A percentile compares a stretch with the other conserved stretches of the same genome.
Evolutionary conservation across 371 early-diverging fungal genomes (phyloP).

Genomic region (Lichtheimia corymbifera): DNA sequence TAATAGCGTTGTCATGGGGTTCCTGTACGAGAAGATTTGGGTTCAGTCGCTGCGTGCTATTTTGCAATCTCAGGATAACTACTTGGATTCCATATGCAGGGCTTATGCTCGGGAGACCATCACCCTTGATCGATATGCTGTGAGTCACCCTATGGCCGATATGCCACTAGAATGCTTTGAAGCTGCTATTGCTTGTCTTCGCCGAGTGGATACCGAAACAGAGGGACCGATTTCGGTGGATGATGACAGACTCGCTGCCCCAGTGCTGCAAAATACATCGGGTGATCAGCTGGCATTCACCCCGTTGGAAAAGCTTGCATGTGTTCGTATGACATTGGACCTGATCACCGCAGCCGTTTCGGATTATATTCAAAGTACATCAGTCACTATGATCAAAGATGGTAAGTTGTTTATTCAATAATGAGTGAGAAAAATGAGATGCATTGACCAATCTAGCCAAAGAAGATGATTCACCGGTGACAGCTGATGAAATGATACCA

Average conservation of each 20-base stretch:
- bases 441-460: not conserved
- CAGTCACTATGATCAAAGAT: slow-evolving; percentile 12
- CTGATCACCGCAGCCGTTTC: slow-evolving; percentile 38
- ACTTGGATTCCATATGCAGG: slow-evolving; percentile 34
- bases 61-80: slow-evolving; percentile 39
- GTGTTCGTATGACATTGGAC: slow-evolving; percentile 40
- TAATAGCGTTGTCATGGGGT: slow-evolving; percentile 57
- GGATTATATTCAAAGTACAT: slow-evolving; percentile 20
- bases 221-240: slow-evolving; percentile 10
- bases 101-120: slow-evolving; percentile 35
- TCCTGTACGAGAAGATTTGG: slow-evolving; percentile 63
- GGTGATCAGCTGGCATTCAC: slow-evolving; percentile 36
- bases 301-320: slow-evolving; percentile 49
- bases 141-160: slow-evolving; percentile 42
- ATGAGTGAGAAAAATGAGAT: too few relatives aligned
- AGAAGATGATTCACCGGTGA: slow-evolving; percentile 44
- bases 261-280: not conserved
- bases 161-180: slow-evolving; percentile 40
- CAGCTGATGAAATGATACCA: slow-evolving; percentile 67
- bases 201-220: slow-evolving; percentile 32
- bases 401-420: slow-evolving; percentile 17
- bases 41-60: slow-evolving; percentile 55
- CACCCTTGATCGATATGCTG: slow-evolving; percentile 37
- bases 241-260: slow-evolving; percentile 11
- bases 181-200: slow-evolving; percentile 32